Evolutionary conservation across 78 protist species (phyloP).

Genomic region (Guillardia theta): DNA sequence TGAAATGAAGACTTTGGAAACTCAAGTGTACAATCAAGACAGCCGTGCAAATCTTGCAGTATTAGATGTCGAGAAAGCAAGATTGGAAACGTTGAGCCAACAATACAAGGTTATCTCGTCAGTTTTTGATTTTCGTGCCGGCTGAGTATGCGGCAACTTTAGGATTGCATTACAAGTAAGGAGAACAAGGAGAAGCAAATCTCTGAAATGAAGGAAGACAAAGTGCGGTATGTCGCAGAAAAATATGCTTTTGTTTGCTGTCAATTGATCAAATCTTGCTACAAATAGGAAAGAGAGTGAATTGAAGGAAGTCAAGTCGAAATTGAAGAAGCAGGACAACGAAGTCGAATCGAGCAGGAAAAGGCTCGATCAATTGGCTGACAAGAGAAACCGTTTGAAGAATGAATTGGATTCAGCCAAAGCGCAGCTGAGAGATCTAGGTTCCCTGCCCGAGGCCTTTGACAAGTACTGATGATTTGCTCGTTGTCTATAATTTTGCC

Average conservation of each 20-base stretch:
- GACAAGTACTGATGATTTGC: neutral
- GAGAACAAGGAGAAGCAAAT: neutral
- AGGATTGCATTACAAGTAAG: too few species aligned
- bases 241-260: too few species aligned
- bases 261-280: too few species aligned
- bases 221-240: neutral
- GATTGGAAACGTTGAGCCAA: too few species aligned
- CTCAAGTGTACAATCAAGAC: too few species aligned
- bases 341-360: neutral
- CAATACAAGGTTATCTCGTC: too few species aligned
- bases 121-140: too few species aligned
- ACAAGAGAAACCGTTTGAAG: neutral
- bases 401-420: neutral
- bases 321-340: neutral
- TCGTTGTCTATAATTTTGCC: neutral
- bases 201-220: neutral
- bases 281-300: neutral
- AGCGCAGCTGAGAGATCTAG: conserved; percentile 71
- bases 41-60: too few species aligned
- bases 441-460: conserved; percentile 72
- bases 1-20: too few species aligned
- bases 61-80: too few species aligned
- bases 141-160: too few species aligned
- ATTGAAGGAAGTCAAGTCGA: neutral
- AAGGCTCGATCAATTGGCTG: neutral